phyloP scores from a whole-genome alignment of 1,284 basidiomycete species.

The Rhodotorula sp. region DNA sequence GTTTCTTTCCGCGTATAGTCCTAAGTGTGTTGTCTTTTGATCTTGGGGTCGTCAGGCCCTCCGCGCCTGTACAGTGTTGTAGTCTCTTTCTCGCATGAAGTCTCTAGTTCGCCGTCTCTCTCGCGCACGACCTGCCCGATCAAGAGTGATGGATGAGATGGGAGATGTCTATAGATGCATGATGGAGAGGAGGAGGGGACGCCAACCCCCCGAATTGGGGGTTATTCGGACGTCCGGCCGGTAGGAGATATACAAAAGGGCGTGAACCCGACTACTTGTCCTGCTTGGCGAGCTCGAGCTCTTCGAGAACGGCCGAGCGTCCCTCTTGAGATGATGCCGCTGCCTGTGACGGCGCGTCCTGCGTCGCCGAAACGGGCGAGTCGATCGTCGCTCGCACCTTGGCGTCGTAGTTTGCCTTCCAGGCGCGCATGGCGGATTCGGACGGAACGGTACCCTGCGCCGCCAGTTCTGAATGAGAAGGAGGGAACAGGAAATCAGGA shows the following conservation, averaged over 20 bases:
- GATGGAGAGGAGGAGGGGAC: too few species aligned
- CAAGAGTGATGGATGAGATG: neutral
- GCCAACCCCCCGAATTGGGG: neutral
- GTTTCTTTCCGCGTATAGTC: too few species aligned
- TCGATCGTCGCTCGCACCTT: constrained; percentile 16
- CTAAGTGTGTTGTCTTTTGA: neutral
- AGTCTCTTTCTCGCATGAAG: neutral
- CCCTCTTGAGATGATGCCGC: neutral
- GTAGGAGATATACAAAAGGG: too few species aligned
- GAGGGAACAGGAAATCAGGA: neutral
- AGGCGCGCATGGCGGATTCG: constrained; percentile 29
- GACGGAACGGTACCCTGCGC: constrained; percentile 16
- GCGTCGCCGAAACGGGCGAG: neutral
- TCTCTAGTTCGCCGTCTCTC: neutral
- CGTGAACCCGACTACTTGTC: constrained; percentile 5
- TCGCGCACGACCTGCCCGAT: neutral
- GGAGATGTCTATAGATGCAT: constrained; percentile 1
- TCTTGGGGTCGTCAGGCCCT: neutral
- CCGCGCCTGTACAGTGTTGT: neutral
- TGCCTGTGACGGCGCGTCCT: neutral
- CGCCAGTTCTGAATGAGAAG: constrained; percentile 3
- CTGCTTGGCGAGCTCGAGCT: constrained; percentile 19
- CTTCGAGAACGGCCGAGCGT: constrained; percentile 15
- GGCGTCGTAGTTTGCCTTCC: constrained; percentile 26
- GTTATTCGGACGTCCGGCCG: neutral